A percentile compares a stretch with the other conserved stretches of the same genome.
These are phyloP conservation scores for Holtermanniella nyarrowii DNA, from an alignment of 768 basidiomycete species.

Conservation along the genomic window DNA sequence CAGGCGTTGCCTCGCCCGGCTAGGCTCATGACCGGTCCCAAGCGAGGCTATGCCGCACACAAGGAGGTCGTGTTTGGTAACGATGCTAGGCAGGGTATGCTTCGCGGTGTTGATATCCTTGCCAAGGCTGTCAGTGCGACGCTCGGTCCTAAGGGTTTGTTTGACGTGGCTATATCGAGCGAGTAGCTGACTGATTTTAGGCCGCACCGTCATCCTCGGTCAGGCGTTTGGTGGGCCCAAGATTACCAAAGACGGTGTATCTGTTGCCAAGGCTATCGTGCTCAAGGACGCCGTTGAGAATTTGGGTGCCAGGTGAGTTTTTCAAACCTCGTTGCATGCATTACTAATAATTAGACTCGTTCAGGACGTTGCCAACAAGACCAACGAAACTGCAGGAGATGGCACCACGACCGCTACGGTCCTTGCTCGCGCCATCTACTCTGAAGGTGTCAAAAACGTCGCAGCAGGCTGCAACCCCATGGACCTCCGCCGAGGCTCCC, in stretches of 20 bases:
- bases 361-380: slow-evolving; percentile 92
- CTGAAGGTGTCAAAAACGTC: slow-evolving; percentile 98
- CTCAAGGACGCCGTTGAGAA: slow-evolving; percentile 98
- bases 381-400: slow-evolving; percentile 93
- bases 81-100: slow-evolving; percentile 82
- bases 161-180: neutral
- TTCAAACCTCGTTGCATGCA: slow-evolving; percentile 1
- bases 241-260: slow-evolving; percentile 98
- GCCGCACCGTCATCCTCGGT: slow-evolving; percentile 89
- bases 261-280: slow-evolving; percentile 87
- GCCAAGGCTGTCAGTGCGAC: slow-evolving; percentile 96
- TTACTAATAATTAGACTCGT: slow-evolving; percentile 53
- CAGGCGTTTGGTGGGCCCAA: slow-evolving; percentile 50
- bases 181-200: slow-evolving; percentile 41
- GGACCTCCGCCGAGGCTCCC: slow-evolving; percentile 97
- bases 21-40: slow-evolving; percentile 18
- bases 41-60: slow-evolving; percentile 46
- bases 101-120: slow-evolving; percentile 91
- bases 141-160: slow-evolving; percentile 81
- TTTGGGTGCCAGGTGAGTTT: slow-evolving; percentile 80
- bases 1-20: slow-evolving; percentile 33
- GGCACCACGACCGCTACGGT: slow-evolving; percentile 98
- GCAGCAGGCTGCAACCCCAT: slow-evolving; percentile 99
- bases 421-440: slow-evolving; percentile 91
- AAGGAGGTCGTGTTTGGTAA: slow-evolving; percentile 97